Conservation (phyloP, 495 filamentous ascomycete genomes). For the Talaromyces liani region DNA sequence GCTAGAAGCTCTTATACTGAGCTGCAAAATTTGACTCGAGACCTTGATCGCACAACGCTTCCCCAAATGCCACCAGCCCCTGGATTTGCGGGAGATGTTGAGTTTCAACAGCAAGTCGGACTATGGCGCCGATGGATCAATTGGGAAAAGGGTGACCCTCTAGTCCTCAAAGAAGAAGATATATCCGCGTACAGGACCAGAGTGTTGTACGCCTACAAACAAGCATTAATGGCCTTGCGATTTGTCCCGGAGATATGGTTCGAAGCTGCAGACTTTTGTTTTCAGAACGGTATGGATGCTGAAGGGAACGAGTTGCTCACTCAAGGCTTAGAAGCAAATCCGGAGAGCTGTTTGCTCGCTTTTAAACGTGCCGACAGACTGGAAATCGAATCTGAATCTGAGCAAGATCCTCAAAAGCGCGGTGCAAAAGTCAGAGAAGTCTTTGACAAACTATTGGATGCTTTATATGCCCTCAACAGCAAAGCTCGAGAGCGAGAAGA, state of each 20-base stretch:
- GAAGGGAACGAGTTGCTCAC: slow-evolving; percentile 72
- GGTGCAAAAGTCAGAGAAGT: slow-evolving; percentile 70
- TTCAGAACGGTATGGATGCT: slow-evolving; percentile 60
- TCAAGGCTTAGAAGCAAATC: slow-evolving; percentile 79
- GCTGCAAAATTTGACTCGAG: slow-evolving; percentile 75
- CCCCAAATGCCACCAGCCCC: slow-evolving; percentile 73
- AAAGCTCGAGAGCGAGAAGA: slow-evolving; percentile 66
- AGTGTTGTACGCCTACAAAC: slow-evolving; percentile 84
- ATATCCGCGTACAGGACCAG: slow-evolving; percentile 61
- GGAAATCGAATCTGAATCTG: slow-evolving; percentile 61
- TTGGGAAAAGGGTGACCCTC: slow-evolving; percentile 89
- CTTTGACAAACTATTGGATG: slow-evolving; percentile 75
- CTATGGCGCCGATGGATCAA: slow-evolving; percentile 89
- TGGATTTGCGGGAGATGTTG: slow-evolving; percentile 80
- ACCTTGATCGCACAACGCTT: slow-evolving; percentile 66
- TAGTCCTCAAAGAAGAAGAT: slow-evolving; percentile 78
- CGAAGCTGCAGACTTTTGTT: slow-evolving; percentile 90
- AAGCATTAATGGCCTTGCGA: slow-evolving; percentile 84
- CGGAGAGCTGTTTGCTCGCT: slow-evolving; percentile 83
- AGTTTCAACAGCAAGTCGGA: slow-evolving; percentile 78
- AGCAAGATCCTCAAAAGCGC: slow-evolving; percentile 60
- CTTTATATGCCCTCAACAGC: slow-evolving; percentile 71
- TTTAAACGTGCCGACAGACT: slow-evolving; percentile 84
- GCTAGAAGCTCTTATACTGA: slow-evolving; percentile 78
- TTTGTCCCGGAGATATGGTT: slow-evolving; percentile 96